Base-by-base conservation (phyloP, 2,329 filamentous ascomycete genomes). In the Pseudopyricularia javanii region DNA sequence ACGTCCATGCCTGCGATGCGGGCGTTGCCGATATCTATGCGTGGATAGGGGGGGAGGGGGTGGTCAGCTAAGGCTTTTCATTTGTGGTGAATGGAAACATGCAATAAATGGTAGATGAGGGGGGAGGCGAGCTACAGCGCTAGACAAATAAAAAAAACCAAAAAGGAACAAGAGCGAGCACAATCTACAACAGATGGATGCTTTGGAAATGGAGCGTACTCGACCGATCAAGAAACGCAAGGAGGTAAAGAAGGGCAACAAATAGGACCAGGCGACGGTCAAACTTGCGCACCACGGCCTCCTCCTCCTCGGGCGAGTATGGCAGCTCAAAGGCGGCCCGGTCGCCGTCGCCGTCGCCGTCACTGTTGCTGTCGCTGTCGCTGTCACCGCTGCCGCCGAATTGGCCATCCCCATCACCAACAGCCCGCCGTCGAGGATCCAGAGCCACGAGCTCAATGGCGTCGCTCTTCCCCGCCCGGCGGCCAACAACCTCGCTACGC, bases 141-240 rank as follows among this genome's bases (percentile, higher is more conserved):
- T 17, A 20, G n/a, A 20, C 35, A n/a, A 22, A 43, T 20, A 43
- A n/a, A 22, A 11, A 22, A 43, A 43, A 11, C 17, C 37, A 43
- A 12, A 11, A 20, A 22, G 5, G 17, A n/a, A 20, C 17, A 15
- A 51, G 11, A 34, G 26, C 15, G 11, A 22, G 2, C 8, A 43
- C 9, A 8, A 9, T 3, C 37, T 20, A 43, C 4, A 22, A 8
- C 4, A 4, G 22, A 40, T 12, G 11, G 17, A 22, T n/a, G 20
- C 8, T 15, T 22, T 8, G 20, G 7, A 49, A 49, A 49, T 2
- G 54, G 24, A 54, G 70, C 75, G 56, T 72, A 90, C 88, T 95
- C 17, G 87, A 91, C 58, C 90, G 78, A 66, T 95, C 90, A 58
- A 95, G 69, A 64, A 95, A 95, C 57, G 83, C 86, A 56, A 95